These are phyloP conservation scores for Cucurbita pepo DNA, from an alignment of 306 rosid genomes.

Conservation along the genomic window DNA sequence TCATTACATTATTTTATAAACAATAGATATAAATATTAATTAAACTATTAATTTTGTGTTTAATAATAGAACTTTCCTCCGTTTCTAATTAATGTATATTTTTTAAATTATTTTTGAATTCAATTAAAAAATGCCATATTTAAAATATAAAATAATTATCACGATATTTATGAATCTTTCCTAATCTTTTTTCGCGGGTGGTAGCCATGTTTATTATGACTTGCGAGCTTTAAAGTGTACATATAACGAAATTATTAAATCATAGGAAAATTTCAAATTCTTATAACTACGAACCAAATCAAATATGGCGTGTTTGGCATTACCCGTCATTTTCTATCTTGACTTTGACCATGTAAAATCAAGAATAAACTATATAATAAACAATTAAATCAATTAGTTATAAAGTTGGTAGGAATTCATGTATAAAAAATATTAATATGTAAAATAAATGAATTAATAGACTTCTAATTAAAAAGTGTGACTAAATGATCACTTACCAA, in stretches of 20 bases:
- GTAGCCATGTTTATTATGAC: background rate
- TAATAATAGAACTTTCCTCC: too few species aligned
- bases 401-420: too few species aligned
- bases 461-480: background rate
- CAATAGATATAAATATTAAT: too few species aligned
- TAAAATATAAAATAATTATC: background rate
- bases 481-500: too few species aligned
- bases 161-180: background rate
- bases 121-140: background rate
- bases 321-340: background rate
- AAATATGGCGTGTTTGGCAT: background rate
- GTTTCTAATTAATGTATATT: too few species aligned
- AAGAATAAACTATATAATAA: background rate
- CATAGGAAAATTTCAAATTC: background rate
- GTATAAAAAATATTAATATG: too few species aligned
- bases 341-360: background rate
- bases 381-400: too few species aligned
- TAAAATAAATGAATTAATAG: too few species aligned
- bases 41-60: too few species aligned
- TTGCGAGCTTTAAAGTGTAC: background rate
- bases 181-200: background rate
- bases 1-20: too few species aligned
- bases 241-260: background rate
- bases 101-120: background rate
- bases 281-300: background rate